Base-by-base conservation (phyloP, 176 grass and related monocot genomes). In the Musa itinerans region DNA sequence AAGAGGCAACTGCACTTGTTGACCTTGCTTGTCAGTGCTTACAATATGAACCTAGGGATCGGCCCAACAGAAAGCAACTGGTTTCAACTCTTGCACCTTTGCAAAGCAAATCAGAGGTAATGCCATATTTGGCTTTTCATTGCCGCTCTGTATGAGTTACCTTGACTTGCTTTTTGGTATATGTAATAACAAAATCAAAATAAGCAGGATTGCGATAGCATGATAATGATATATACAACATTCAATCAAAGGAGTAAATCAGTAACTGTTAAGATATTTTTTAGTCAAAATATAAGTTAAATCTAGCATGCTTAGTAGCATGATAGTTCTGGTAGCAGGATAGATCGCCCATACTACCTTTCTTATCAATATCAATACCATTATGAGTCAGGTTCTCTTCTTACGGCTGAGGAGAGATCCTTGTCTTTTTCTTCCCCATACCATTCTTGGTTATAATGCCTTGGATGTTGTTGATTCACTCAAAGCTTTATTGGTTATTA, bases 41-140 rank as follows among this genome's bases (percentile, higher is more conserved):
- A 61, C 83, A 89, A 50, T 97, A 93, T 81, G 93, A 97, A 81
- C 86, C 93, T 64, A 88, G 93, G 83, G 93, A 97, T 20, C 93
- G 93, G 19, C 86, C 93, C 10, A 79, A 89, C 74, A 83, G 74
- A 22, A 87, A 86, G 81, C 88, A 71, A 49, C 64, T 97, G 76
- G 90, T 97, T n/a, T 80, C 80, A 6, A 83, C 90, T 77, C 84
- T 97, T 52, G 85, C 79, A 49, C 86, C 93, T 3, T 67, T 97
- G 83, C 90, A 93, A 82, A 90, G 84, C 83, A 93, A 97, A 90
- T 69, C 84, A 83, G 90, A 93, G 83, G 93, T 97, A 83, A 43
- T 50, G 52, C 12, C 3, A 54, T 25, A 24, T 54, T 73, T 61
- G 57, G 11, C 8, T 7, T 23, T 24, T 29, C 27, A 1, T 34